Evolutionary conservation across 2,329 filamentous ascomycete genomes (phyloP).

Genomic region (Ceratocystis cacaofunesta): DNA sequence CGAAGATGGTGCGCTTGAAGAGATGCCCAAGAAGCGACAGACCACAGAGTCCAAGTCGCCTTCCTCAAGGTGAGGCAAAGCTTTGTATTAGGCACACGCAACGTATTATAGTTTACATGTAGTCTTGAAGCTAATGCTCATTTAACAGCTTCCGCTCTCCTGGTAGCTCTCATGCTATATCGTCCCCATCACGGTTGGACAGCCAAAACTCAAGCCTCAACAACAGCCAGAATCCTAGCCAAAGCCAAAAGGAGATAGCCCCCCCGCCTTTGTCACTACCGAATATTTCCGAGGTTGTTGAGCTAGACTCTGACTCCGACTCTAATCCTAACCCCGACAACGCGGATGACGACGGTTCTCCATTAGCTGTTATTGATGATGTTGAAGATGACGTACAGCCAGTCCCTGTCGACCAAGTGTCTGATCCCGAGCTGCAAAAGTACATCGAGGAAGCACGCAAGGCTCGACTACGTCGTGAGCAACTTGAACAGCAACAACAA

Average conservation of each 20-base stretch:
- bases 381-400: not conserved
- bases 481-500: not conserved
- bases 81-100: not conserved
- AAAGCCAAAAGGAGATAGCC: not conserved
- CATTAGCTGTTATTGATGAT: not conserved
- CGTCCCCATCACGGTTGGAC: not conserved
- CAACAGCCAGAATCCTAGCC: not conserved
- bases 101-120: not conserved
- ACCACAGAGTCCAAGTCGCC: not conserved
- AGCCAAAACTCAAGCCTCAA: not conserved
- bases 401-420: conserved; percentile 16
- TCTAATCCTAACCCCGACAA: not conserved
- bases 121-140: too few relatives aligned
- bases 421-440: conserved; percentile 31
- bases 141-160: not conserved
- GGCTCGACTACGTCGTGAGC: conserved; percentile 4
- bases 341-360: conserved; percentile 11
- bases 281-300: not conserved
- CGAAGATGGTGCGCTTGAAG: not conserved
- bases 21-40: conserved; percentile 1
- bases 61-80: not conserved
- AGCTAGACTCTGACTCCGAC: not conserved
- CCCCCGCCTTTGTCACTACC: not conserved
- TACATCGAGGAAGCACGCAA: conserved; percentile 32
- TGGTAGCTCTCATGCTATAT: not conserved